Evolutionary conservation across 495 filamentous ascomycete genomes (phyloP).

Genomic region (Copromyces sp.): DNA sequence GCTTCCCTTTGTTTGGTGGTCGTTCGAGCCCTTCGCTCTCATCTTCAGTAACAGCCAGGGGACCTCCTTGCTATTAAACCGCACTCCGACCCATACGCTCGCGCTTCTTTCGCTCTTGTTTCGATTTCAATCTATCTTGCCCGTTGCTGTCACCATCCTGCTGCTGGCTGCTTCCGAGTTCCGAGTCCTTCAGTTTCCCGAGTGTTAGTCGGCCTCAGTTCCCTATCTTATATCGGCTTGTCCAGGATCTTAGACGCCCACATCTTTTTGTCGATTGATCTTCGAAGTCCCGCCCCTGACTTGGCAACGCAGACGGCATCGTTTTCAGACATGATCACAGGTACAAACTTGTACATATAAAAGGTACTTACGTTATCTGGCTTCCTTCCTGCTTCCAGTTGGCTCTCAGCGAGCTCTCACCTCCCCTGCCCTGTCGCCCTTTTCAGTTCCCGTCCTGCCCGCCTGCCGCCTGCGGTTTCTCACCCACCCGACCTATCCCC

Average conservation of each 20-base stretch:
- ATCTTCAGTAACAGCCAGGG: background rate
- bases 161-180: background rate
- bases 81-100: background rate
- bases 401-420: background rate
- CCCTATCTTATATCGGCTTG: background rate
- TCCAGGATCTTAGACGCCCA: background rate
- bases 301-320: background rate
- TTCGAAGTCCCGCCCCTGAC: background rate
- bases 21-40: background rate
- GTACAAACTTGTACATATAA: background rate
- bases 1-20: conserved; percentile 3
- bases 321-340: background rate
- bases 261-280: background rate
- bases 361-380: background rate
- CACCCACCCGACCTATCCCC: conserved; percentile 8
- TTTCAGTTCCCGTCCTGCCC: background rate
- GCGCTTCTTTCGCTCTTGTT: background rate
- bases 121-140: background rate
- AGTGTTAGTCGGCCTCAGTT: background rate
- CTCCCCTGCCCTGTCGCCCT: conserved; percentile 1
- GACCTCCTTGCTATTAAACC: background rate
- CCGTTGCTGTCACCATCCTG: background rate
- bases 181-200: background rate
- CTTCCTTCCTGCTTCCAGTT: background rate
- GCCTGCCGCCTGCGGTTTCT: conserved; percentile 13